Percentiles rank a stretch among this genome's conserved stretches.
phyloP scores from a whole-genome alignment of 2,329 filamentous ascomycete genomes.

The Hansfordia pulvinata region DNA sequence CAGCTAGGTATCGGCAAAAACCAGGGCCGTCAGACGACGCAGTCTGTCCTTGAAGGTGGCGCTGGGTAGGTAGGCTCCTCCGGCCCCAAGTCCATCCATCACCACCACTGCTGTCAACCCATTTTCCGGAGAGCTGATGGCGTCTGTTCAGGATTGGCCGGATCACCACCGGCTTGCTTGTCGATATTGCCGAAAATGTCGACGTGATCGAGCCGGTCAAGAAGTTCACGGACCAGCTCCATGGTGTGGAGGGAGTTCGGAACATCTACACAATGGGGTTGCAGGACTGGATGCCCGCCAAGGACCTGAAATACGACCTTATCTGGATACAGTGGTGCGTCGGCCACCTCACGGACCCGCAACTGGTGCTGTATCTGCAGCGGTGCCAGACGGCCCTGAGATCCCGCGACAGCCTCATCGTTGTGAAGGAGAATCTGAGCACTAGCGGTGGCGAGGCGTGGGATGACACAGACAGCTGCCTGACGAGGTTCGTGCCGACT shows the following conservation, averaged over 20 bases:
- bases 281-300: neutral
- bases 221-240: neutral
- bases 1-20: conserved; percentile 39
- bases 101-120: too few species aligned
- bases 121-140: too few species aligned
- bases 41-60: conserved; percentile 21
- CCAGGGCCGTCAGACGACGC: conserved; percentile 16
- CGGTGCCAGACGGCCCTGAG: neutral
- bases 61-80: conserved; percentile 26
- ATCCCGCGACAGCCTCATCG: neutral
- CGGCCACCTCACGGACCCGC: neutral
- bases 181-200: neutral
- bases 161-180: neutral
- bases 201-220: neutral
- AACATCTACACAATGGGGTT: neutral
- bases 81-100: too few species aligned
- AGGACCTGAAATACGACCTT: neutral
- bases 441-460: neutral
- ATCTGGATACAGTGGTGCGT: conserved; percentile 1
- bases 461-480: neutral
- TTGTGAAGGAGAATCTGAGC: conserved; percentile 1
- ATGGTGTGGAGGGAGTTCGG: neutral
- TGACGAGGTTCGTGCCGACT: too few species aligned
- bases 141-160: neutral
- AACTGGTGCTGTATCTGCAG: neutral